phyloP scores from a whole-genome alignment of 768 basidiomycete species.

The Suillus subluteus region DNA sequence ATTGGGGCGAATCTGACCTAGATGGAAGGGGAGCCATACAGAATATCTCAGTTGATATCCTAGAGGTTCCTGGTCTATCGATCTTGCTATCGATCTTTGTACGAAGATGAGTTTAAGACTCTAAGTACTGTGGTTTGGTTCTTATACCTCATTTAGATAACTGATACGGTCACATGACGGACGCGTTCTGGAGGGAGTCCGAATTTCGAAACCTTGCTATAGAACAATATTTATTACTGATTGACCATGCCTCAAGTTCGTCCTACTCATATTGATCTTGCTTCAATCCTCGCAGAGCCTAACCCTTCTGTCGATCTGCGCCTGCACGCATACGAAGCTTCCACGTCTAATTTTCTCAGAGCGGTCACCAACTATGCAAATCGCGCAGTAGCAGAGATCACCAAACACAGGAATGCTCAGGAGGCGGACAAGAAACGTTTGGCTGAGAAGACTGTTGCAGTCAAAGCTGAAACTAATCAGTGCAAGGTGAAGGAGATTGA shows the following conservation, averaged over 20 bases:
- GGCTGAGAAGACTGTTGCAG: conserved; percentile 59
- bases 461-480: conserved; percentile 71
- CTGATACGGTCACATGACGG: conserved; percentile 28
- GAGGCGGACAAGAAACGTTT: conserved; percentile 63
- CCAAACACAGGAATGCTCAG: conserved; percentile 66
- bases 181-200: conserved; percentile 15
- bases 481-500: conserved; percentile 83
- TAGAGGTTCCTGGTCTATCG: not conserved
- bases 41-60: not conserved
- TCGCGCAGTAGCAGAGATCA: conserved; percentile 69
- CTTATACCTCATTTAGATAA: conserved; percentile 14
- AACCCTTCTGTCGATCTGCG: conserved; percentile 68
- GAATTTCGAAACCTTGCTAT: not conserved
- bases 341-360: conserved; percentile 72
- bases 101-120: not conserved
- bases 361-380: conserved; percentile 75
- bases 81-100: not conserved
- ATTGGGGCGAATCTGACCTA: conserved; percentile 22
- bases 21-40: conserved; percentile 1
- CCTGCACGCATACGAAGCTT: conserved; percentile 61
- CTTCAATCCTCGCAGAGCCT: conserved; percentile 53
- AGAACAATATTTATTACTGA: not conserved
- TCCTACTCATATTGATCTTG: conserved; percentile 60
- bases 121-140: not conserved
- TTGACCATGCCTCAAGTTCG: conserved; percentile 11